Evolutionary conservation across 495 filamentous ascomycete genomes (phyloP), one percentile per base, ranked within the genome.

Genomic region (Entonaema liquescens): DNA sequence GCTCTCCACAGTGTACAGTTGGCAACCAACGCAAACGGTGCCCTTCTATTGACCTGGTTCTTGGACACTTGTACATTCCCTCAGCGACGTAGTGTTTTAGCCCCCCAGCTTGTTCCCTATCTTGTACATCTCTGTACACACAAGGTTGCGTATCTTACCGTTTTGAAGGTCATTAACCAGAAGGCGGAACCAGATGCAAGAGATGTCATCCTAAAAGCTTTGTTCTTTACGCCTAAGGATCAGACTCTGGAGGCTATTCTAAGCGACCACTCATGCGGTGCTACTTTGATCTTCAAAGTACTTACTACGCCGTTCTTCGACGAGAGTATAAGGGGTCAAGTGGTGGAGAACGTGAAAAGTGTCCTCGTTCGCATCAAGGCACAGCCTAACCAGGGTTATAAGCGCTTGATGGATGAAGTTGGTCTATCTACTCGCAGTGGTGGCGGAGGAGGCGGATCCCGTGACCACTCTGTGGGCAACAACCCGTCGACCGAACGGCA

Each of bases 121-220:
- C 83, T 99, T n/a, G 95, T 97, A 31, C 94, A 97, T 77, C 88
- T 99, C 6, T 98, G 95, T 84, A 98, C 95, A 0, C 95, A 99
- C 83, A 99, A 99, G 84, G 95, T 99, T 66, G 95, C 95, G 0
- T 99, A 98, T 72, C 85, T 98, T 64, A 99, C 95, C 2, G 95
- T 99, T 19, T 83, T 99, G 57, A 99, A 99, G 83, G 94, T 98
- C 35, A 97, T 99, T 79, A 99, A 99, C 79, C 95, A 99, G 79
- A 92, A 94, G 73, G 93, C 95, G 53, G 95, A 99, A 81, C 85
- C 92, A 2, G 95, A 97, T 58, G 95, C 95, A 4, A 88, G 96
- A n/a, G 94, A 98, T 73, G 91, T 87, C 26, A 92, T 99, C 42
- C 85, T 98, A 53, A 91, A 93, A 77, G 95, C 96, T 25, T 82